phyloP scores from a whole-genome alignment of 208 protist species.

The Tritrichomonas foetus region DNA sequence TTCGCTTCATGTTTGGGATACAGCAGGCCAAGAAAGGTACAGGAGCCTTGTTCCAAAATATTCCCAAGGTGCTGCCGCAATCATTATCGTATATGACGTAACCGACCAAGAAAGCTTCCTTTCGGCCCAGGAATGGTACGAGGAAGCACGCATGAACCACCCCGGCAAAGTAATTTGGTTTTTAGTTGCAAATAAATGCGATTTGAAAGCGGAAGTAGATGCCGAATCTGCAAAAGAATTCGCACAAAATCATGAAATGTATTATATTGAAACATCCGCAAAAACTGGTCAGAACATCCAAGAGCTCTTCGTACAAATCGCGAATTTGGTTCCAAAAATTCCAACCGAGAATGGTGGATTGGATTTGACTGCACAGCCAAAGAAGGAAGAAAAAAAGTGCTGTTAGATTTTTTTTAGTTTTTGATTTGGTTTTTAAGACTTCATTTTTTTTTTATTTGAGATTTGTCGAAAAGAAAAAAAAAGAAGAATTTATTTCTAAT shows the following conservation, averaged over 20 bases:
- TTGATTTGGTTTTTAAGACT: too few relatives aligned
- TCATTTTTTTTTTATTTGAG: too few relatives aligned
- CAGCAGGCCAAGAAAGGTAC: slow-evolving; percentile 39
- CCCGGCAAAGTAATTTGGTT: not conserved
- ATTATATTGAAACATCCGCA: not conserved
- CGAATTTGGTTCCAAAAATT: not conserved
- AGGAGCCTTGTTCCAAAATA: not conserved
- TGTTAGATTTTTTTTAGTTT: too few relatives aligned
- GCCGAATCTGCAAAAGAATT: slow-evolving; percentile 4
- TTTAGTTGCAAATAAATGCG: slow-evolving; percentile 17
- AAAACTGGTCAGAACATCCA: slow-evolving; percentile 4
- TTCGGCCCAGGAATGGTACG: not conserved
- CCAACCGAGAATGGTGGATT: too few relatives aligned
- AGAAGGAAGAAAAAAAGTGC: too few relatives aligned
- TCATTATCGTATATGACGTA: slow-evolving; percentile 29
- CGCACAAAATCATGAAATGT: not conserved
- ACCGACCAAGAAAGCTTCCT: slow-evolving; percentile 9
- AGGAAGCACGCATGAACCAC: not conserved
- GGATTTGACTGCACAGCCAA: too few relatives aligned
- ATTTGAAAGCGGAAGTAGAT: not conserved
- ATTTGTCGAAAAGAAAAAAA: too few relatives aligned
- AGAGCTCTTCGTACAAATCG: not conserved
- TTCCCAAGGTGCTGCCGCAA: slow-evolving; percentile 11
- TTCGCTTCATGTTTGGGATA: slow-evolving; percentile 40
- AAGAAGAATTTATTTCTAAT: too few relatives aligned